Percentiles rank a stretch among this genome's conserved stretches.
Conservation (phyloP, 2,329 filamentous ascomycete species). For the Trichoderma koningii region DNA sequence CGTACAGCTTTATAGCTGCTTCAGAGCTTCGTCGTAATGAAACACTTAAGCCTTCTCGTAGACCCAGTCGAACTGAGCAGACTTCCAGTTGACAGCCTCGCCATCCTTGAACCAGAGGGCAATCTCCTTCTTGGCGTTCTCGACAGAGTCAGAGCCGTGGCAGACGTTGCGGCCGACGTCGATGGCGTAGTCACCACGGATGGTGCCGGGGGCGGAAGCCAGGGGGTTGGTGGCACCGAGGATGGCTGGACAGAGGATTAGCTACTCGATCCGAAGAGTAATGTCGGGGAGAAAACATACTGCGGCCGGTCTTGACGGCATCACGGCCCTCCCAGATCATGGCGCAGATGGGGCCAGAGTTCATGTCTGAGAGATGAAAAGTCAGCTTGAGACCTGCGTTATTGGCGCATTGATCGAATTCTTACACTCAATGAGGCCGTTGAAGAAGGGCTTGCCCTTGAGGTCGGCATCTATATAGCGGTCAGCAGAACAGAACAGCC, state of each 20-base stretch:
- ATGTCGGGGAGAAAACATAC: conserved; percentile 51
- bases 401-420: conserved; percentile 28
- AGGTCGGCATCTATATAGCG: conserved; percentile 72
- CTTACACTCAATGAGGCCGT: conserved; percentile 87
- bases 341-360: conserved; percentile 92
- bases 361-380: conserved; percentile 71
- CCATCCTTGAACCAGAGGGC: conserved; percentile 94
- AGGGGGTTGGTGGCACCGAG: conserved; percentile 99
- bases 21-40: conserved; percentile 12
- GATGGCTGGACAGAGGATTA: conserved; percentile 58
- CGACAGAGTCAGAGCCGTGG: conserved; percentile 98
- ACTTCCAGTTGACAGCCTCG: conserved; percentile 85
- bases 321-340: conserved; percentile 99
- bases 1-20: conserved; percentile 4
- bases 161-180: conserved; percentile 92
- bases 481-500: not conserved
- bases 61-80: conserved; percentile 85
- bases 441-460: conserved; percentile 94
- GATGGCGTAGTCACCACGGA: conserved; percentile 90
- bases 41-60: conserved; percentile 77
- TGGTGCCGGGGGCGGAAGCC: conserved; percentile 92
- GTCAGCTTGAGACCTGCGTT: conserved; percentile 3
- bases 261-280: conserved; percentile 12
- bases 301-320: conserved; percentile 96
- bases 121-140: conserved; percentile 99